Conservation (phyloP, 2,329 filamentous ascomycete genomes). For the Stachybotrys chartarum region DNA sequence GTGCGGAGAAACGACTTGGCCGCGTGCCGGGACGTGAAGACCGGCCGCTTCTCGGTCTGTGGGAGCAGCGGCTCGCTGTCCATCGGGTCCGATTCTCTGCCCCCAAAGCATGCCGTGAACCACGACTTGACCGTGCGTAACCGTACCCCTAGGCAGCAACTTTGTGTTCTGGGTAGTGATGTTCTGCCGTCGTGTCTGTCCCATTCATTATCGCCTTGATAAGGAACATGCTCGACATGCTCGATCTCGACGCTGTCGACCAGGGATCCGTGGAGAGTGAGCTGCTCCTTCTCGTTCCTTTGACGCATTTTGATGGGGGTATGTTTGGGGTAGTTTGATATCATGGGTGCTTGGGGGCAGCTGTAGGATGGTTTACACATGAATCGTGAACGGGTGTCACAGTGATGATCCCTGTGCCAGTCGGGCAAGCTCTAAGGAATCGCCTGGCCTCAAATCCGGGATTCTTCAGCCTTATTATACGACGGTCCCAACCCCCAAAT, state of each 20-base stretch:
- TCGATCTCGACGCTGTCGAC: not conserved
- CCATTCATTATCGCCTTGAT: not conserved
- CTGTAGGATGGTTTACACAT: not conserved
- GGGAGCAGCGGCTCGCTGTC: conserved; percentile 13
- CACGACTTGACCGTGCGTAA: not conserved
- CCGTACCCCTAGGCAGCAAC: too few species aligned
- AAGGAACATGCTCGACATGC: not conserved
- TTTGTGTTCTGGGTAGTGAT: not conserved
- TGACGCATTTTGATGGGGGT: not conserved
- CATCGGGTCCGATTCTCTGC: conserved; percentile 1
- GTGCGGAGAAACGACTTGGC: conserved; percentile 33
- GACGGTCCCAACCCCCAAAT: not conserved
- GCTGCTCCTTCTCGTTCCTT: not conserved
- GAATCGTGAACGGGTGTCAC: not conserved
- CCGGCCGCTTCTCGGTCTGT: conserved; percentile 1
- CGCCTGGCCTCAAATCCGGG: not conserved
- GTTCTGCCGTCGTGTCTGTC: not conserved
- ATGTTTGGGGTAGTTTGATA: not conserved
- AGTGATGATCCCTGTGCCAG: not conserved
- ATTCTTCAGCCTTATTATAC: not conserved
- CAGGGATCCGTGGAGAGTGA: not conserved
- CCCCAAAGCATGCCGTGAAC: conserved; percentile 7
- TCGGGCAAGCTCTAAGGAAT: not conserved
- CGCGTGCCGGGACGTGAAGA: conserved; percentile 30
- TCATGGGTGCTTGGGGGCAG: not conserved